These are phyloP conservation scores for Pseudognaphalium luteoalbum DNA, from an alignment of 129 eudicot genomes.

Conservation along the genomic window DNA sequence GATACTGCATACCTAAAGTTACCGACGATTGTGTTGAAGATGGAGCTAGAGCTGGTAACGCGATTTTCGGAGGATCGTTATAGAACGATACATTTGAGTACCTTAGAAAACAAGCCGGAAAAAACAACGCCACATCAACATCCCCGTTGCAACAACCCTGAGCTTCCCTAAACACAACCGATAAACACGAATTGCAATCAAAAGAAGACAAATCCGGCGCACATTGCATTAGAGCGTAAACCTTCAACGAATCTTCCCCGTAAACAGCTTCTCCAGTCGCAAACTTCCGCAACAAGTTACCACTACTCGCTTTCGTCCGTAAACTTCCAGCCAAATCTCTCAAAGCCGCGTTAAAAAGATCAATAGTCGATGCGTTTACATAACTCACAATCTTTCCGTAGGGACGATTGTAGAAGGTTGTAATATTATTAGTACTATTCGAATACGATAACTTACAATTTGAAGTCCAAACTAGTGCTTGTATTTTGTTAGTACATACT, in stretches of 20 bases:
- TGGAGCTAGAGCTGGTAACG: constrained; percentile 19
- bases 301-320: constrained; percentile 17
- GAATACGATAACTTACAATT: constrained; percentile 36
- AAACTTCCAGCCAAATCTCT: constrained; percentile 5
- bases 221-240: constrained; percentile 8
- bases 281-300: constrained; percentile 25
- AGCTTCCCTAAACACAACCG: constrained; percentile 23
- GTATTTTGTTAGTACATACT: not conserved
- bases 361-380: not conserved
- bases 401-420: not conserved
- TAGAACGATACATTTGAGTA: constrained; percentile 38
- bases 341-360: not conserved
- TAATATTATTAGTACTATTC: constrained; percentile 13
- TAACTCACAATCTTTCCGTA: not conserved
- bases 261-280: constrained; percentile 10
- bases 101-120: constrained; percentile 14
- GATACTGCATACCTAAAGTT: not conserved
- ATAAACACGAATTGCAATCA: constrained; percentile 24
- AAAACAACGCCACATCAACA: not conserved
- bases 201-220: constrained; percentile 16
- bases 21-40: constrained; percentile 18
- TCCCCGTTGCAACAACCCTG: constrained; percentile 20
- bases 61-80: constrained; percentile 1
- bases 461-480: constrained; percentile 20
- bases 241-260: not conserved